Evolutionary conservation across 2,329 filamentous ascomycete genomes (phyloP).

Genomic region (Kalmusia sp.): DNA sequence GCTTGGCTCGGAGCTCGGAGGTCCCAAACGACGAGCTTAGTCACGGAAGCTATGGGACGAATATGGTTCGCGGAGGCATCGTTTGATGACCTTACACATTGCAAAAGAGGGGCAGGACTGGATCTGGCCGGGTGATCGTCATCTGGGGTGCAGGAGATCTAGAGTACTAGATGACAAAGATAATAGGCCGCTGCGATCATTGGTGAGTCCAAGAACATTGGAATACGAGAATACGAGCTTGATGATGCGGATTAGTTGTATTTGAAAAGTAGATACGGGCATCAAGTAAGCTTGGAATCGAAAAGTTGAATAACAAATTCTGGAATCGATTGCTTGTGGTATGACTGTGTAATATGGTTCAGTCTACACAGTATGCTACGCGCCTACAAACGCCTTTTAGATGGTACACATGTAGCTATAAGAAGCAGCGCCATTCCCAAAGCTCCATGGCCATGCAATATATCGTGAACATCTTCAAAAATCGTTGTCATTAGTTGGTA

Average conservation of each 20-base stretch:
- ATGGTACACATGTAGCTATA: neutral
- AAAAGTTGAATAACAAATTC: neutral
- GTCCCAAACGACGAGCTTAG: conserved; percentile 7
- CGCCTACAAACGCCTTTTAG: neutral
- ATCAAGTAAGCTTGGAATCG: neutral
- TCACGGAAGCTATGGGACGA: neutral
- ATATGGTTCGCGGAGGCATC: neutral
- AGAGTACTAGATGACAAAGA: conserved; percentile 10
- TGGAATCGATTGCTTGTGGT: neutral
- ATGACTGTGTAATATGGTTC: too few relatives aligned
- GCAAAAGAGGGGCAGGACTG: too few relatives aligned
- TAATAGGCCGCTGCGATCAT: neutral
- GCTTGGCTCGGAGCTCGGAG: conserved; percentile 8
- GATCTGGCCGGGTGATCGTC: neutral
- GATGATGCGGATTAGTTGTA: neutral
- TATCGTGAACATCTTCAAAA: neutral
- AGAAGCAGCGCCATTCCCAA: neutral
- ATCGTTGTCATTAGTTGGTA: neutral
- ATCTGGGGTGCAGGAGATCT: neutral
- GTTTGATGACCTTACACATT: too few relatives aligned
- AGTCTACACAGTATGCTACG: neutral
- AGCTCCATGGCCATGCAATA: conserved; percentile 7
- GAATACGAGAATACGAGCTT: neutral
- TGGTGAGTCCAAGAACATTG: neutral
- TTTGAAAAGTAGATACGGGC: neutral